Conservation (phyloP, 1,284 basidiomycete species). For the Fistulinella cinereoalba region DNA sequence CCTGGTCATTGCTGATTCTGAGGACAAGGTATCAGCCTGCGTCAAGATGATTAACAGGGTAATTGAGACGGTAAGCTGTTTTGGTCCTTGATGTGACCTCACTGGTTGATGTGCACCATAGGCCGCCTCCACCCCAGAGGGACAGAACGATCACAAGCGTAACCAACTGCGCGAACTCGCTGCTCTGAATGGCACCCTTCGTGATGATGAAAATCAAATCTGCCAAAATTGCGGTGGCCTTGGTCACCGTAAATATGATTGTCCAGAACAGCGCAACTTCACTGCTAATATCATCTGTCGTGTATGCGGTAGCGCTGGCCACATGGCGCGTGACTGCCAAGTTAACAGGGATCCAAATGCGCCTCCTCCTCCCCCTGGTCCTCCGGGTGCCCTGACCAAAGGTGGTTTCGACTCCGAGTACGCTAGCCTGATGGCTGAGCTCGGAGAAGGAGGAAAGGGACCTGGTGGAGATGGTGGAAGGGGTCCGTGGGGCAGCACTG, state of each 20-base stretch:
- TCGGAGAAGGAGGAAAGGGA: constrained; percentile 80
- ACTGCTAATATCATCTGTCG: constrained; percentile 98
- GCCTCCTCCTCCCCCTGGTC: constrained; percentile 32
- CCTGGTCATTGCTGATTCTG: constrained; percentile 90
- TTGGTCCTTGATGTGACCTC: neutral
- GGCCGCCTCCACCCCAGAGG: constrained; percentile 98
- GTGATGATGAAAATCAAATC: constrained; percentile 99
- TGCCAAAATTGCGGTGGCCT: constrained; percentile 97
- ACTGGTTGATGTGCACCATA: constrained; percentile 35
- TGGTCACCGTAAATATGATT: constrained; percentile 96
- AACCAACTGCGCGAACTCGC: constrained; percentile 98
- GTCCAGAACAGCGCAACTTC: constrained; percentile 94
- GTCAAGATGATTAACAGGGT: constrained; percentile 96
- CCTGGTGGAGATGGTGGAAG: constrained; percentile 53
- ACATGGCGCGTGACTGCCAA: constrained; percentile 96
- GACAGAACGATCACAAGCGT: constrained; percentile 99
- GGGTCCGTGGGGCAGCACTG: constrained; percentile 59
- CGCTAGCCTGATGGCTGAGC: constrained; percentile 94
- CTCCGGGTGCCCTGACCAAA: constrained; percentile 45
- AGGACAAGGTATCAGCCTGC: constrained; percentile 88
- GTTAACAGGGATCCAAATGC: constrained; percentile 78
- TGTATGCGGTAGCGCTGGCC: constrained; percentile 90
- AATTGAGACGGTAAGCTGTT: constrained; percentile 85
- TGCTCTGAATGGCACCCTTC: constrained; percentile 95
- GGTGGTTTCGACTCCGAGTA: constrained; percentile 96